phyloP scores from a whole-genome alignment of 140 eudicot species.

The Anethum foeniculum region DNA sequence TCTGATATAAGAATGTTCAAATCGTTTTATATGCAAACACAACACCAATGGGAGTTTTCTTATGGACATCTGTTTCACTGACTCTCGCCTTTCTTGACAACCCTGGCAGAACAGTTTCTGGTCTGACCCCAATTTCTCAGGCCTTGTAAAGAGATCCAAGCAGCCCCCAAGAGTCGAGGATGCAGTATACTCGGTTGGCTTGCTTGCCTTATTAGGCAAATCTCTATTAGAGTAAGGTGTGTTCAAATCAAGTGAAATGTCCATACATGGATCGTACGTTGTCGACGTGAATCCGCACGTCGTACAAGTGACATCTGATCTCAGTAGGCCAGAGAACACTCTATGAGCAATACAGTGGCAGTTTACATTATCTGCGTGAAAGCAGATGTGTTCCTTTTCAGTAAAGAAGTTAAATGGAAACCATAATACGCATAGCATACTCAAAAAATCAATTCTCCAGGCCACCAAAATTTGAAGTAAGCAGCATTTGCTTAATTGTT shows the following conservation, averaged over 20 bases:
- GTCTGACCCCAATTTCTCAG: constrained; percentile 68
- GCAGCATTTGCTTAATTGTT: neutral
- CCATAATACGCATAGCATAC: neutral
- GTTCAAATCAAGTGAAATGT: constrained; percentile 67
- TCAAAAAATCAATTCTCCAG: neutral
- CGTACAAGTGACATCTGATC: constrained; percentile 77
- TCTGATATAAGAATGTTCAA: constrained; percentile 55
- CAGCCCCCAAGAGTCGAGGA: constrained; percentile 53
- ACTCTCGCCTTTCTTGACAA: constrained; percentile 58
- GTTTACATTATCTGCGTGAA: constrained; percentile 53
- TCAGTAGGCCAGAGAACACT: constrained; percentile 65
- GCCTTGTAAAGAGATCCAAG: constrained; percentile 71
- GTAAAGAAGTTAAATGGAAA: constrained; percentile 5
- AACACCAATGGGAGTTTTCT: constrained; percentile 55
- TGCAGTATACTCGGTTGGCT: constrained; percentile 29
- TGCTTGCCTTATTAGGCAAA: constrained; percentile 33
- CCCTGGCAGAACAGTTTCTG: constrained; percentile 65
- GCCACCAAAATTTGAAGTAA: neutral
- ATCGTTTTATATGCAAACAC: constrained; percentile 69
- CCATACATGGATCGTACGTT: constrained; percentile 75
- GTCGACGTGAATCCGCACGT: constrained; percentile 73
- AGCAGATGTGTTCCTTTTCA: constrained; percentile 17
- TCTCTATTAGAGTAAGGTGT: constrained; percentile 10
- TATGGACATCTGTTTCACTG: constrained; percentile 72
- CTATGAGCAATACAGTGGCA: constrained; percentile 79